Base-by-base conservation (phyloP, 352 stramenopile genomes). In the Phytopythium helicoides region DNA sequence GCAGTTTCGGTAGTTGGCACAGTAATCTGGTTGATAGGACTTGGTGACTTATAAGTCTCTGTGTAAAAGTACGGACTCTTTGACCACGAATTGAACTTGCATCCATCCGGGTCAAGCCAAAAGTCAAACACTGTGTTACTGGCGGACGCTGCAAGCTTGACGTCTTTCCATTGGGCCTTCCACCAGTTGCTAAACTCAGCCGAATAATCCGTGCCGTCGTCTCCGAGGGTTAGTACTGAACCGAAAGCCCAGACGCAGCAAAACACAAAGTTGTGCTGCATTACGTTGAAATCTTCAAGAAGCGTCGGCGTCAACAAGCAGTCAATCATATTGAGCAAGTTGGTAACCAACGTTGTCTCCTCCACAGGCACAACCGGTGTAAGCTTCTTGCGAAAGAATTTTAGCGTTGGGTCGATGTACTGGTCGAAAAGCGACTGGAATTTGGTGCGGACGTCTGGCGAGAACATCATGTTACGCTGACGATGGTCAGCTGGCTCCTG, bases 111-210 rank as follows among this genome's bases (percentile, higher is more conserved):
- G 55, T 99, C 90, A 14, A 98, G 86, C 87, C 90, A 99, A 60
- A 98, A 99, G 68, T 99, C 96, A 58, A 99, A 99, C 23, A 99
- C 90, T 5, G 93, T 98, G 53, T 98, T 97, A 62, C 94, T 94
- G 6, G 84, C 85, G 0, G 76, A 93, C 16, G 80, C 83, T 9
- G 95, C 95, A 25, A 98, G 86, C 63, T 98, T 98, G 8, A 98
- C 92, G 55, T 95, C 83, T 52, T 98, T 98, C 87, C 94, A 98
- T 56, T 98, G 87, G 33, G 87, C 86, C 49, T 95, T 93, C 94
- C 94, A 98, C 88, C 87, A 98, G 57, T 97, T 96, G 54, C 86
- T 97, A 64, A 98, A 98, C 54, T 97, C 74, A 19, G 81, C 80
- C 3, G 93, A 89, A 67, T 98, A 98, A 63, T 98, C 88, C 1